These are phyloP conservation scores for Blastocystis sp. DNA, from an alignment of 352 stramenopile species.

Conservation along the genomic window DNA sequence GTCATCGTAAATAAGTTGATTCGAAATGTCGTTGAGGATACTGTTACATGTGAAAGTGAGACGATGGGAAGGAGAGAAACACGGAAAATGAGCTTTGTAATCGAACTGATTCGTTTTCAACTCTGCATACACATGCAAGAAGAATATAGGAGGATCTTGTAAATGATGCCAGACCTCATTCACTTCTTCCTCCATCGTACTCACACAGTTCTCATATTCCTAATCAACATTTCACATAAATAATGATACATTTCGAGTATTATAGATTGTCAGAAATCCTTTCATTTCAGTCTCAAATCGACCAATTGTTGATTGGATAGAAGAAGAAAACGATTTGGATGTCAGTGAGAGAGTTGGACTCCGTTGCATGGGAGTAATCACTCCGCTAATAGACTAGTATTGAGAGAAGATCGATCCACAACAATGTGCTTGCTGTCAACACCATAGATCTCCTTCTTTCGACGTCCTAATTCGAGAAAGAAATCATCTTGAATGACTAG, in stretches of 20 bases:
- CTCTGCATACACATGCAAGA: neutral
- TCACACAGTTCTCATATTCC: neutral
- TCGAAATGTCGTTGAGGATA: neutral
- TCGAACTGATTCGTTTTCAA: neutral
- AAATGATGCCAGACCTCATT: neutral
- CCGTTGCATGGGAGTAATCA: neutral
- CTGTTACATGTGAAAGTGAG: neutral
- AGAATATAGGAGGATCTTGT: neutral
- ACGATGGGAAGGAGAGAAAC: neutral
- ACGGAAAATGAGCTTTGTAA: neutral
- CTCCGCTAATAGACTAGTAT: neutral
- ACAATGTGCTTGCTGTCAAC: neutral
- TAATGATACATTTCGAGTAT: neutral
- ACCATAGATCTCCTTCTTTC: neutral
- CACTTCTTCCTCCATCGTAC: neutral
- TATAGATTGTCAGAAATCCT: neutral
- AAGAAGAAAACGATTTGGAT: neutral
- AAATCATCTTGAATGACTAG: slow-evolving; percentile 6
- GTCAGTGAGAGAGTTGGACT: neutral
- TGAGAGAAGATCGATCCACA: neutral
- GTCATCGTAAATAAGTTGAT: neutral
- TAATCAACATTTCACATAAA: neutral
- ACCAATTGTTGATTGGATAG: neutral
- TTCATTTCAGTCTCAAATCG: neutral
- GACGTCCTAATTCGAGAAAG: neutral